Evolutionary conservation across 805 yeast genomes (phyloP).

Genomic region (Jamesozyma piceae): DNA sequence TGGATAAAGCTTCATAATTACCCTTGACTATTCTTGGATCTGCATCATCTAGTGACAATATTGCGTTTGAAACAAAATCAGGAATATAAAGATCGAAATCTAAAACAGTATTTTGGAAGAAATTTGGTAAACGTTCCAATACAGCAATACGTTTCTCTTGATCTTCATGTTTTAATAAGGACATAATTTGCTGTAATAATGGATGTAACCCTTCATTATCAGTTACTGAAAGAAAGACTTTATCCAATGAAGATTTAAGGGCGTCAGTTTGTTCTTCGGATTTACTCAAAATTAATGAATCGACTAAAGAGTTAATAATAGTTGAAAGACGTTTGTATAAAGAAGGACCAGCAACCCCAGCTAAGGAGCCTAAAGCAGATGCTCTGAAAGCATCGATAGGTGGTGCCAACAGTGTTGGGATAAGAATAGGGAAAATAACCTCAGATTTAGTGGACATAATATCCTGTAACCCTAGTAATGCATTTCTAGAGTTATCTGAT

Average conservation of each 20-base stretch:
- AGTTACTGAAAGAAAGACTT: conserved; percentile 62
- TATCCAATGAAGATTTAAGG: conserved; percentile 49
- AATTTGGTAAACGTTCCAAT: conserved; percentile 57
- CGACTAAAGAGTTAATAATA: conserved; percentile 66
- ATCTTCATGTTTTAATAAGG: conserved; percentile 71
- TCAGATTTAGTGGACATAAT: conserved; percentile 86
- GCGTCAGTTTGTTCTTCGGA: conserved; percentile 34
- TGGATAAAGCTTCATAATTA: conserved; percentile 54
- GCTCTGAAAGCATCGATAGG: conserved; percentile 83
- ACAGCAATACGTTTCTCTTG: conserved; percentile 51
- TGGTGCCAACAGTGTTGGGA: conserved; percentile 72
- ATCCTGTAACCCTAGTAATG: conserved; percentile 81
- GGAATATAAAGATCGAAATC: conserved; percentile 66
- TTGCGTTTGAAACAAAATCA: conserved; percentile 65
- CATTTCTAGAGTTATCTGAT: conserved; percentile 53
- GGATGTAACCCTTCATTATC: conserved; percentile 78
- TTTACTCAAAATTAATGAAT: conserved; percentile 37
- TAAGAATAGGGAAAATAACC: conserved; percentile 83
- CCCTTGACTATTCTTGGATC: conserved; percentile 53
- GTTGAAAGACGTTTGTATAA: conserved; percentile 61
- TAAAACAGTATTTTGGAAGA: conserved; percentile 55
- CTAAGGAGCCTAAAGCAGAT: conserved; percentile 75
- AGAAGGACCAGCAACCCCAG: conserved; percentile 82
- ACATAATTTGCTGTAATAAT: conserved; percentile 67
- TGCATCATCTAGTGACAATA: conserved; percentile 63